Base-by-base conservation (phyloP, 164 flowering plant species). In the Vitis amurensis region DNA sequence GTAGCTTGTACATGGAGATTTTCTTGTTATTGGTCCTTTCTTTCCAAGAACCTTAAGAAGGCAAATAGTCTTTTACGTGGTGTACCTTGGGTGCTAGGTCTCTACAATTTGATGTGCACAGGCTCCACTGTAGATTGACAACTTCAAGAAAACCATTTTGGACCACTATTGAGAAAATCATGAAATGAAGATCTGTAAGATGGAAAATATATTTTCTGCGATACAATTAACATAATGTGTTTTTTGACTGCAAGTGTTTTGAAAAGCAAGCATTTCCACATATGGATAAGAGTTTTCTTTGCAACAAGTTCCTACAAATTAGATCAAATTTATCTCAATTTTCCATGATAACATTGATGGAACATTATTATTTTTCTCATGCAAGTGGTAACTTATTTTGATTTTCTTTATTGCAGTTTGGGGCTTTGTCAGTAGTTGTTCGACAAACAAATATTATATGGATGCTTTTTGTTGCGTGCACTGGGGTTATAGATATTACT, bases 401-500 rank as follows among this genome's bases (percentile, higher is more conserved):
- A 16, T 19, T 73, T 59, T 66, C 19, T 19, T 65, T 72, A 37
- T 8, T 80, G 70, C 85, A 94, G 99, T 80, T 94, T 73, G 97
- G 98, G 29, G 85, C 81, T 16, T 69, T 88, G 73, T 84, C 97
- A 56, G 86, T 92, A 73, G 44, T 83, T 63, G 78, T 94, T 67
- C 82, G 99, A 29, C 99, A 94, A 82, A 92, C 99, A 72, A 94
- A 94, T 81, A 84, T 91, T 60, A 79, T 94, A 59, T 94, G 99
- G 99, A 62, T 91, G 86, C 77, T 92, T 72, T 89, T 92, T 76
- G 89, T 89, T 83, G 92, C 90, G 19, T 86, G 92, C 79, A 66
- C 68, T 61, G 96, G 87, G 30, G 74, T 82, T 64, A 76, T 92
- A 69, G 73, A 90, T 71, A 63, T 78, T 52, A 74, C 77, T 58